Evolutionary conservation across 2,329 filamentous ascomycete species (phyloP), one percentile per base, ranked within the genome.

Genomic region (Ramularia endophylla): DNA sequence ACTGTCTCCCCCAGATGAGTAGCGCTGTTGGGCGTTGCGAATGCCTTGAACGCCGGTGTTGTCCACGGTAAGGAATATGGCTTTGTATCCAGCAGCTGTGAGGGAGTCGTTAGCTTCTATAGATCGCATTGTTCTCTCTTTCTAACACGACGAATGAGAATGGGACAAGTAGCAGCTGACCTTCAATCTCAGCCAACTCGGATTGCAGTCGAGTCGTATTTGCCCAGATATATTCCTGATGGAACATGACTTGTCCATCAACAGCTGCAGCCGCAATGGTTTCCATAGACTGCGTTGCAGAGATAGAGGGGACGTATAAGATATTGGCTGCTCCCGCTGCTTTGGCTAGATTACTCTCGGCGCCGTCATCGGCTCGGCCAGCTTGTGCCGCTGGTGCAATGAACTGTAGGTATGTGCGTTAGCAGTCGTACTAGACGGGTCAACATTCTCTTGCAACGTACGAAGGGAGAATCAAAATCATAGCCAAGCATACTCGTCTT

Each of bases 361-460:
- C 53, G 64, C 95, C 89, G 0, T 82, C 82, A 61, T 95, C 75
- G 43, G 90, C 90, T 7, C 95, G 78, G 66, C 95, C 95, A 53
- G 90, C 90, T 8, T 95, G 76, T 0, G 90, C 90, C 5, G 90
- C 95, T 30, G 90, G 90, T 1, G 90, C 94, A 22, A 95, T 83
- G 68, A 95, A 97, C 22, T 25, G 22, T 25, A n/a, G n/a, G n/a
- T n/a, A n/a, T n/a, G n/a, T n/a, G n/a, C n/a, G n/a, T n/a, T n/a
- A n/a, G n/a, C n/a, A n/a, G n/a, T n/a, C n/a, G n/a, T n/a, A n/a
- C n/a, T n/a, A n/a, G n/a, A n/a, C n/a, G n/a, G n/a, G n/a, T n/a
- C n/a, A n/a, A n/a, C n/a, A n/a, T n/a, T n/a, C n/a, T 25, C 11
- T 25, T 11, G 11, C 11, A 6, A 25, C 22, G 6, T 11, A 25